Conservation (phyloP, 352 stramenopile genomes). For the Aphanomyces cochlioides region DNA sequence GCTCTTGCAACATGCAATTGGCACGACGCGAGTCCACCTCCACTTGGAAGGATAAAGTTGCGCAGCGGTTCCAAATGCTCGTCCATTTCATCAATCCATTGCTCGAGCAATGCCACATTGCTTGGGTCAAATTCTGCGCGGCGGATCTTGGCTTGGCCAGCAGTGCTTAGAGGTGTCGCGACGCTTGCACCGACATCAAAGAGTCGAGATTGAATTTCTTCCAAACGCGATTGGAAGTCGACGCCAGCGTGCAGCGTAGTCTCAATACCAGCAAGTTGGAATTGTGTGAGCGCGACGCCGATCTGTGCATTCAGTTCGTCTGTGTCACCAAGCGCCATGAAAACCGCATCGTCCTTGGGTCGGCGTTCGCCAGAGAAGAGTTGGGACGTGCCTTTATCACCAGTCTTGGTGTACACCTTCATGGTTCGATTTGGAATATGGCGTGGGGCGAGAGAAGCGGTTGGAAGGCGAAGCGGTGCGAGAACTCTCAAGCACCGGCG, state of each 20-base stretch:
- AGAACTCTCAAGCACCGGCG: not conserved
- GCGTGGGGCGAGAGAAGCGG: not conserved
- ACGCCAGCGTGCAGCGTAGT: not conserved
- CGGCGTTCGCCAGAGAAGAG: slow-evolving; percentile 88
- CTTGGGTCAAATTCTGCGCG: slow-evolving; percentile 53
- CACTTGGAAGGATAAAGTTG: slow-evolving; percentile 84
- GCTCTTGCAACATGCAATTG: slow-evolving; percentile 83
- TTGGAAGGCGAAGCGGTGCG: not conserved
- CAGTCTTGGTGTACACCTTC: slow-evolving; percentile 91
- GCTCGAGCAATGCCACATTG: slow-evolving; percentile 65
- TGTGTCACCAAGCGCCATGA: slow-evolving; percentile 87
- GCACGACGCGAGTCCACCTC: slow-evolving; percentile 67
- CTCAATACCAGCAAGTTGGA: not conserved
- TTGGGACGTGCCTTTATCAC: slow-evolving; percentile 89
- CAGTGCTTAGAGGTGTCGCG: slow-evolving; percentile 71
- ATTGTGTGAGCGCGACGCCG: slow-evolving; percentile 58
- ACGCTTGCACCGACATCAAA: slow-evolving; percentile 89
- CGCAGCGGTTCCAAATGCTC: slow-evolving; percentile 68
- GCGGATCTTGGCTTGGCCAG: slow-evolving; percentile 58
- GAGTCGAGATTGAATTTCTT: slow-evolving; percentile 85
- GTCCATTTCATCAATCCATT: slow-evolving; percentile 89
- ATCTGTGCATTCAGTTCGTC: slow-evolving; percentile 88
- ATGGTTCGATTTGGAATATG: slow-evolving; percentile 39
- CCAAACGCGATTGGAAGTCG: slow-evolving; percentile 42
- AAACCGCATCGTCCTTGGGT: slow-evolving; percentile 81